Evolutionary conservation across 352 stramenopile species (phyloP).

Genomic region (Globisporangium emineosum): DNA sequence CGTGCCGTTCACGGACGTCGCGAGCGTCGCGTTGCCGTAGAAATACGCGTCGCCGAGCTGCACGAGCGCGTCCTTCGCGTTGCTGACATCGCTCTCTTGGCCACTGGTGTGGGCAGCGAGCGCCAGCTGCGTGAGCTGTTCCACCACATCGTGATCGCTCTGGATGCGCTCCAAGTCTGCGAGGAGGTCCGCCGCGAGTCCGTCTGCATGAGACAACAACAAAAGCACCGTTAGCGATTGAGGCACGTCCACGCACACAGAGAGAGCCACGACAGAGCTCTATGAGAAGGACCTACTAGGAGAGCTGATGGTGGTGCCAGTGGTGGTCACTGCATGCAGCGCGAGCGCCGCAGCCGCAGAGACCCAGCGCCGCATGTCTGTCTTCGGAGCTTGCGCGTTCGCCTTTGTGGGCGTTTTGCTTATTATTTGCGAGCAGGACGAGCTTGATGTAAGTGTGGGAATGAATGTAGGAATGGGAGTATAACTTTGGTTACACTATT

Average conservation of each 20-base stretch:
- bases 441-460: not conserved
- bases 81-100: slow-evolving; percentile 19
- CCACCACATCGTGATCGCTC: slow-evolving; percentile 25
- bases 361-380: slow-evolving; percentile 6
- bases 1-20: slow-evolving; percentile 62
- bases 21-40: slow-evolving; percentile 68
- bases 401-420: slow-evolving; percentile 1
- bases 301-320: not conserved
- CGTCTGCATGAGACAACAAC: not conserved
- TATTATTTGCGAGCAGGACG: not conserved
- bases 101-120: slow-evolving; percentile 29
- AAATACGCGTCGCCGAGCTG: slow-evolving; percentile 76
- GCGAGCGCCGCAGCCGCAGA: not conserved
- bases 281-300: not conserved
- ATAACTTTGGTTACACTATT: not conserved
- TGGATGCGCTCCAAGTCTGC: slow-evolving; percentile 28
- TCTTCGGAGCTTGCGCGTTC: not conserved
- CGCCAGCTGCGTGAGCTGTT: slow-evolving; percentile 44
- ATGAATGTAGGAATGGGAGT: not conserved
- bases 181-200: slow-evolving; percentile 4
- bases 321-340: not conserved
- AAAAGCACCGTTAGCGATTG: not conserved
- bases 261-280: not conserved
- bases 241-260: not conserved
- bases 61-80: slow-evolving; percentile 51